A percentile compares a stretch with the other conserved stretches of the same genome.
These are phyloP conservation scores for Nowakowskiella sp. DNA, from an alignment of 192 early-diverging fungal species.

Conservation along the genomic window DNA sequence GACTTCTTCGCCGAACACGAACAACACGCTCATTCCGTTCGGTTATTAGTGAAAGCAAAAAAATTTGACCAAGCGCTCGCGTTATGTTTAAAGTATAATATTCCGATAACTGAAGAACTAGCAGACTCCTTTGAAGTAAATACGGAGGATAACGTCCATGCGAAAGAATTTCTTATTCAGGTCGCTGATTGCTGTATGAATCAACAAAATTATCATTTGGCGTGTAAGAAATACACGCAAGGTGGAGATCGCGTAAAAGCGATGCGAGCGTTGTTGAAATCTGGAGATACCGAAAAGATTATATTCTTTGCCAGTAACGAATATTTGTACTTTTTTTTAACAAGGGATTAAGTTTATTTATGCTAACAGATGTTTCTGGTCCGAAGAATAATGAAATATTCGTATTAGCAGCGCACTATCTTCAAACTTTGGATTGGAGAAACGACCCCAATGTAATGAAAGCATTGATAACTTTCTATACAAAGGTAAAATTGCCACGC, in stretches of 20 bases:
- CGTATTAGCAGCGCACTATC: constrained; percentile 45
- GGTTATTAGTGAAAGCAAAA: constrained; percentile 20
- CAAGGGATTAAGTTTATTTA: constrained; percentile 4
- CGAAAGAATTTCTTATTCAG: constrained; percentile 14
- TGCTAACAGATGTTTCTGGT: constrained; percentile 42
- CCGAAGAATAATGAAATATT: constrained; percentile 48
- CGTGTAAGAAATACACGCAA: constrained; percentile 47
- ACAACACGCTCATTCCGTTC: constrained; percentile 23
- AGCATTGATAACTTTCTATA: constrained; percentile 48
- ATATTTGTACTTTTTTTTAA: background rate
- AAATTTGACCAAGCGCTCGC: constrained; percentile 30
- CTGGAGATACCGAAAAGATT: constrained; percentile 47
- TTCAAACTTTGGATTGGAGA: constrained; percentile 51
- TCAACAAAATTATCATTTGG: constrained; percentile 36
- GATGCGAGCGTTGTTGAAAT: constrained; percentile 43
- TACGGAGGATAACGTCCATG: constrained; percentile 1
- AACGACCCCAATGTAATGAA: constrained; percentile 38
- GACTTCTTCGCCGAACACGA: constrained; percentile 20
- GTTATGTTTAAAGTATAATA: constrained; percentile 26
- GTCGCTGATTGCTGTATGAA: constrained; percentile 34
- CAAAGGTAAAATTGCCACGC: constrained; percentile 35
- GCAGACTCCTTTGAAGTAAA: constrained; percentile 20
- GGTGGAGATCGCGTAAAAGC: constrained; percentile 45
- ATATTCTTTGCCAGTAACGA: constrained; percentile 50
- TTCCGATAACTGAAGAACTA: constrained; percentile 38